Conservation (phyloP, 192 early-diverging fungal species). For the Chytriomyces sp. region DNA sequence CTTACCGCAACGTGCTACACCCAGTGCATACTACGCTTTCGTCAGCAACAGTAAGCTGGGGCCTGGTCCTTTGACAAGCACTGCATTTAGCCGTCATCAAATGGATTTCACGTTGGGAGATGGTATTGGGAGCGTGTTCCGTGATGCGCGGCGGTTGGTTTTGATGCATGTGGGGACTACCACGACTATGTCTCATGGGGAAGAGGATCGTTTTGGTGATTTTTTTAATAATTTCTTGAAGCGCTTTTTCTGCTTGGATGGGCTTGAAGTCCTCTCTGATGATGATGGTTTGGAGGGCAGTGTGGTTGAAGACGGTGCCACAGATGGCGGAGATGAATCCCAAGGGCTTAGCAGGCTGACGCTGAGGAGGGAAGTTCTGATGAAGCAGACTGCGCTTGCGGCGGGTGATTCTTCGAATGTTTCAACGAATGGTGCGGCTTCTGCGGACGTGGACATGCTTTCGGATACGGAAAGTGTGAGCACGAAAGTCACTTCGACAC, state of each 20-base stretch:
- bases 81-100: constrained; percentile 64
- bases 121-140: constrained; percentile 62
- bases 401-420: neutral
- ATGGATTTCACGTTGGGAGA: constrained; percentile 82
- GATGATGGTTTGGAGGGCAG: constrained; percentile 42
- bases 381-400: constrained; percentile 23
- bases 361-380: constrained; percentile 26
- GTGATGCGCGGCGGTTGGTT: constrained; percentile 78
- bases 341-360: neutral
- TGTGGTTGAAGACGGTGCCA: constrained; percentile 24
- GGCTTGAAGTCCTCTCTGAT: constrained; percentile 57
- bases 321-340: neutral
- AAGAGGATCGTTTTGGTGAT: constrained; percentile 76
- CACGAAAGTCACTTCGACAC: constrained; percentile 15
- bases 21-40: constrained; percentile 38
- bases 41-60: neutral
- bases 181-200: constrained; percentile 58
- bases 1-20: neutral
- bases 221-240: constrained; percentile 78
- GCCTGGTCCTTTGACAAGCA: neutral
- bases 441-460: constrained; percentile 42
- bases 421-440: neutral
- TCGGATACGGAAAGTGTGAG: constrained; percentile 30
- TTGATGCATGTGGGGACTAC: constrained; percentile 73
- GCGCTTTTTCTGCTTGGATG: constrained; percentile 66